Percentiles rank a stretch among this genome's conserved stretches.
Evolutionary conservation across 2,329 filamentous ascomycete species (phyloP).

Genomic region (Paramyrothecium sp.): DNA sequence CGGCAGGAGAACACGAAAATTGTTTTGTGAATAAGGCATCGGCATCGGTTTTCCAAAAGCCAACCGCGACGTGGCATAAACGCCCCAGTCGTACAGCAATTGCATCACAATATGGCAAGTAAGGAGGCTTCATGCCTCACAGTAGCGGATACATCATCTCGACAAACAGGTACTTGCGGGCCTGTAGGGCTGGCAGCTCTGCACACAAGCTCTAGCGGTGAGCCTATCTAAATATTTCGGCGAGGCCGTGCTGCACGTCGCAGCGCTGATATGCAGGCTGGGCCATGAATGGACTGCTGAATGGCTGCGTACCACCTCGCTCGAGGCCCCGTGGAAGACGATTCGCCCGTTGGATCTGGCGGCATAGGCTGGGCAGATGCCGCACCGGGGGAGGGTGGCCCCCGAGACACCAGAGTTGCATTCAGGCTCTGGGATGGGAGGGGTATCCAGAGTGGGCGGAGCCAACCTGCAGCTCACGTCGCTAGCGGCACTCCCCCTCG

Average conservation of each 20-base stretch:
- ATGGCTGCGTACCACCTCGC: not conserved
- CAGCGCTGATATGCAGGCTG: not conserved
- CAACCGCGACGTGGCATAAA: too few relatives aligned
- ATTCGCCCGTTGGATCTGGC: not conserved
- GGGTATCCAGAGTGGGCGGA: too few relatives aligned
- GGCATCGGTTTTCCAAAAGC: too few relatives aligned
- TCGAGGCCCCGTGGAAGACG: not conserved
- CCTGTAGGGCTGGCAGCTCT: constrained; percentile 21
- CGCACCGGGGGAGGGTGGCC: not conserved
- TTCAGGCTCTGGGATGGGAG: too few relatives aligned
- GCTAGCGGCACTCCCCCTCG: not conserved
- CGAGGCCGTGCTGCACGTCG: constrained; percentile 13
- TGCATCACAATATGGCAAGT: too few relatives aligned
- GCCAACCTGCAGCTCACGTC: too few relatives aligned
- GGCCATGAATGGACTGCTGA: not conserved
- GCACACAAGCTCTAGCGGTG: constrained; percentile 14
- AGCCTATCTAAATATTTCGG: constrained; percentile 19
- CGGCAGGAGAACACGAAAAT: too few relatives aligned
- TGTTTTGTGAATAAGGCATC: too few relatives aligned
- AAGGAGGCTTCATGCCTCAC: too few relatives aligned
- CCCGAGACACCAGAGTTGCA: too few relatives aligned
- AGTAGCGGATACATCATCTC: not conserved
- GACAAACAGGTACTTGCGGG: constrained; percentile 9
- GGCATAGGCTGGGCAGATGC: not conserved
- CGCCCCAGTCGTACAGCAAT: too few relatives aligned